Conservation (phyloP, 2,329 filamentous ascomycete species). For the Malbranchea cinnamomea region DNA sequence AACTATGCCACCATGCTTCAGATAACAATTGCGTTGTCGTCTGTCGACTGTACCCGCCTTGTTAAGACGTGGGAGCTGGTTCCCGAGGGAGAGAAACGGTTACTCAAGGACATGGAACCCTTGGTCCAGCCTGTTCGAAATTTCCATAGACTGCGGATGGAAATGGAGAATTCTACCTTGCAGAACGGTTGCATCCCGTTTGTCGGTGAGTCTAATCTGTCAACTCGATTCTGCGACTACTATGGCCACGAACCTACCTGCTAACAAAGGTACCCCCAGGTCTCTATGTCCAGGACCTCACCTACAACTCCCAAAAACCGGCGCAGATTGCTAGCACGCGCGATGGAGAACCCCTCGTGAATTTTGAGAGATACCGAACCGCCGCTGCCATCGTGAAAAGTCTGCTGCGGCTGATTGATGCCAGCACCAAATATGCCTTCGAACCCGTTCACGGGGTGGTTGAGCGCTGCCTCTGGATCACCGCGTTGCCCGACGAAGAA, state of each 20-base stretch:
- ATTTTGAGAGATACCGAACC: conserved; percentile 53
- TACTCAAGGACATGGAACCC: conserved; percentile 43
- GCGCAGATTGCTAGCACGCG: conserved; percentile 36
- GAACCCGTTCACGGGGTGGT: conserved; percentile 42
- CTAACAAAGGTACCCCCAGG: conserved; percentile 40
- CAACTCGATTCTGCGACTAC: conserved; percentile 27
- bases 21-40: conserved; percentile 47
- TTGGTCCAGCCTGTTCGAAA: conserved; percentile 49
- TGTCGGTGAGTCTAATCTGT: conserved; percentile 33
- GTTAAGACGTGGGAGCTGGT: conserved; percentile 45
- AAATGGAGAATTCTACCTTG: conserved; percentile 46
- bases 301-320: conserved; percentile 53
- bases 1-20: conserved; percentile 55
- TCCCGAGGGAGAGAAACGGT: conserved; percentile 36
- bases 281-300: conserved; percentile 51
- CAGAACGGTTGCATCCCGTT: conserved; percentile 52
- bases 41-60: conserved; percentile 42
- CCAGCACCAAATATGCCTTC: conserved; percentile 47
- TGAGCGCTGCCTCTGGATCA: conserved; percentile 50
- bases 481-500: conserved; percentile 43
- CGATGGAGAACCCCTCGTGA: conserved; percentile 42
- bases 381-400: conserved; percentile 50
- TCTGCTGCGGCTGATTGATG: conserved; percentile 46
- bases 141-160: conserved; percentile 45
- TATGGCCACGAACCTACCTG: conserved; percentile 54